A percentile compares a stretch with the other conserved stretches of the same genome.
phyloP scores from a whole-genome alignment of 1,284 basidiomycete genomes.

The Entoloma clypeatum region DNA sequence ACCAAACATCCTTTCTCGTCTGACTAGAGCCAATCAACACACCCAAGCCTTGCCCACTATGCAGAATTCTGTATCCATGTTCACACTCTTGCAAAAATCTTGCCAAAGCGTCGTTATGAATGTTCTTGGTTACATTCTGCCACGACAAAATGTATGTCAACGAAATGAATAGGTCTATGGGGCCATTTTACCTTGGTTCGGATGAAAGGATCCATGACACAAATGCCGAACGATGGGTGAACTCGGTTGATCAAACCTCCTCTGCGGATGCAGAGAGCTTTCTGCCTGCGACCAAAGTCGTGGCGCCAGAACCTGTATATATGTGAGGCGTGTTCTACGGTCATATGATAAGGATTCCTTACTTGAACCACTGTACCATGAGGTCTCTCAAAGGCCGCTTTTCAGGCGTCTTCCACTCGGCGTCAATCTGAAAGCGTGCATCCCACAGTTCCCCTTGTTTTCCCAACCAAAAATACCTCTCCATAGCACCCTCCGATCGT shows the following conservation, averaged over 20 bases:
- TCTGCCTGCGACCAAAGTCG: constrained; percentile 31
- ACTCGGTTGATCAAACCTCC: constrained; percentile 33
- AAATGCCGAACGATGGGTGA: constrained; percentile 20
- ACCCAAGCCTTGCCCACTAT: constrained; percentile 2
- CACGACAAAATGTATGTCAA: background rate
- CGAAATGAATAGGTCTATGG: background rate
- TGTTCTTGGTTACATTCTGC: constrained; percentile 31
- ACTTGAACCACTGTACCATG: constrained; percentile 47
- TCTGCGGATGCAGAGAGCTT: constrained; percentile 37
- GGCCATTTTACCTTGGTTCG: constrained; percentile 34
- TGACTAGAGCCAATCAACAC: background rate
- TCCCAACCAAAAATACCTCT: constrained; percentile 36
- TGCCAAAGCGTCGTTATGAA: constrained; percentile 8
- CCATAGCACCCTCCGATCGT: constrained; percentile 13
- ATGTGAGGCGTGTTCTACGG: background rate
- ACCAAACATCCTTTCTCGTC: no score
- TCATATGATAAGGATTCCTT: constrained; percentile 14
- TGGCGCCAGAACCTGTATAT: constrained; percentile 42
- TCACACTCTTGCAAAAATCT: constrained; percentile 10
- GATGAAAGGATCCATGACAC: constrained; percentile 49
- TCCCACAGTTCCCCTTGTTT: constrained; percentile 29
- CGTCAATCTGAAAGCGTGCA: constrained; percentile 29
- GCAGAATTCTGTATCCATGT: background rate
- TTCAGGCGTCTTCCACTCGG: constrained; percentile 23
- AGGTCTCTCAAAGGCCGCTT: constrained; percentile 26